Base-by-base conservation (phyloP, 139 green algal species). In the Coelastrella sp. region DNA sequence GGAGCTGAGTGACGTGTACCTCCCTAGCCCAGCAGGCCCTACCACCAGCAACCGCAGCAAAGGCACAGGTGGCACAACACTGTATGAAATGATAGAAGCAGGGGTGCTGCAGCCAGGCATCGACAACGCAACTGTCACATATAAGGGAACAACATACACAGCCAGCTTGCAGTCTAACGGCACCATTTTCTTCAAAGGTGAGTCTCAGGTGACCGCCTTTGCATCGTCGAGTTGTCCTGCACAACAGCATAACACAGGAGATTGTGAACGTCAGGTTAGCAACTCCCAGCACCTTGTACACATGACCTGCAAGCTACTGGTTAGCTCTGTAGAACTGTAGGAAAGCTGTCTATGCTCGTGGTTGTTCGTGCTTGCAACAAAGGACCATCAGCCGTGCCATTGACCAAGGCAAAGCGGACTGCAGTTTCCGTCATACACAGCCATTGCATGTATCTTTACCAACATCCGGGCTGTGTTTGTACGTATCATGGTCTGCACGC, bases 161-260 rank as follows among this genome's bases (percentile, higher is more conserved):
- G 95, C 88, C 19, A 89, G 56, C n/a, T 80, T 96, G 75, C 72
- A 85, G 49, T 65, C 87, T 27, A 89, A 94, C 25, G 95, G 94
- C 8, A 70, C 89, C 0, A 96, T 96, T 59, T 24, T 92, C 4
- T 96, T 93, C 70, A 70, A 94, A 85, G 94, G 94, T 95, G 75
- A 8, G 87, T 20, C 3, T 49, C 1, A 49, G 35, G 35, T 49
- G 35, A 3, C 35, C 35, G 35, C 35, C 35, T 49, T 49, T 49
- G 35, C 35, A 49, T 49, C 3, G 35, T 49, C 3, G 35, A 49
- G 35, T 49, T 49, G 35, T 49, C 3, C 35, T 49, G 35, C 35
- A 49, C 35, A 49, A 49, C 35, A 49, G 35, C 35, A 49, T 49
- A 49, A 49, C 1, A 3, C 35, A 49, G 35, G 35, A 49, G 35